Evolutionary conservation across 495 filamentous ascomycete species (phyloP).

Genomic region (Corynascus novoguineensis): DNA sequence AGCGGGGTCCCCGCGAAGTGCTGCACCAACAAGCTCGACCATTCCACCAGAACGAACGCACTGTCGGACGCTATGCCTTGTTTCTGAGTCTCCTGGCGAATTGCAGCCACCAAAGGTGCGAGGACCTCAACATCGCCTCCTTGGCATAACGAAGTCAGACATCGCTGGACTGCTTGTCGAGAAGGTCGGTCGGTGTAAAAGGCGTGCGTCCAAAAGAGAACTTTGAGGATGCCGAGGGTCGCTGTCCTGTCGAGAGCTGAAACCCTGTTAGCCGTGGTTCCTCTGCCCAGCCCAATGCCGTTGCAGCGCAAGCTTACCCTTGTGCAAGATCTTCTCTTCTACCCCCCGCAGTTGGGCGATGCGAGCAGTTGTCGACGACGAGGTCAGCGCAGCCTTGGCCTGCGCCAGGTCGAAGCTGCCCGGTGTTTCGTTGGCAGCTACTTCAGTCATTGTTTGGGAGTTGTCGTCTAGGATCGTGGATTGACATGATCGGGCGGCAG

Average conservation of each 20-base stretch:
- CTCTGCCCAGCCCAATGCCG: neutral
- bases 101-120: conserved; percentile 52
- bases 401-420: conserved; percentile 34
- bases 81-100: conserved; percentile 65
- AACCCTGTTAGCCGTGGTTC: neutral
- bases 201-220: conserved; percentile 79
- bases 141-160: conserved; percentile 60
- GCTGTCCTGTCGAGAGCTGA: conserved; percentile 38
- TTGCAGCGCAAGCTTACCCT: conserved; percentile 31
- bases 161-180: conserved; percentile 70
- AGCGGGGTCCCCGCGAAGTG: conserved; percentile 45
- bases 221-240: conserved; percentile 48
- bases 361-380: conserved; percentile 45
- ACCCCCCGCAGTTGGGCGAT: conserved; percentile 40
- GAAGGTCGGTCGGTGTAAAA: conserved; percentile 83
- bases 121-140: conserved; percentile 49
- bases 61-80: conserved; percentile 65
- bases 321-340: conserved; percentile 43
- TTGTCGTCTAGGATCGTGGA: conserved; percentile 26
- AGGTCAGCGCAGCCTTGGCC: conserved; percentile 38
- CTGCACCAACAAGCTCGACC: conserved; percentile 73
- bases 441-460: conserved; percentile 43
- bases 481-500: conserved; percentile 27
- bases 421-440: conserved; percentile 25
- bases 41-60: conserved; percentile 86